phyloP scores from a whole-genome alignment of 2,329 filamentous ascomycete species.

The Fusarium pseudonygamai region DNA sequence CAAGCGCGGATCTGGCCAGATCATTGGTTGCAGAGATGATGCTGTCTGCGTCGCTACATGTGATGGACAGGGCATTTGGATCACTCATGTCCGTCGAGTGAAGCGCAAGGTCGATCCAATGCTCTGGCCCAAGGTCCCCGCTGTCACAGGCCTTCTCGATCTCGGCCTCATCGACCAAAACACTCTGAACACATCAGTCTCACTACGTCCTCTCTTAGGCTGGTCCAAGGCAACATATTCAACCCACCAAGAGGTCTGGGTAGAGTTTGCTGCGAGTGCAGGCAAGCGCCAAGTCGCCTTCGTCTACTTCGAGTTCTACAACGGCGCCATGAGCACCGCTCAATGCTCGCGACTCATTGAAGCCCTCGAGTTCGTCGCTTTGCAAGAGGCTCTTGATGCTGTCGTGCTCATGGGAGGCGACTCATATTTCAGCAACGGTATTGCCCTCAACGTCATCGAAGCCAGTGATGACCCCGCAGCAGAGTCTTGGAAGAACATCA shows the following conservation, averaged over 20 bases:
- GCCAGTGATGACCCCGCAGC: slow-evolving; percentile 11
- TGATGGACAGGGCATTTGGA: slow-evolving; percentile 22
- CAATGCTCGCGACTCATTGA: slow-evolving; percentile 28
- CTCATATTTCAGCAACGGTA: slow-evolving; percentile 33
- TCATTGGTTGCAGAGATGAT: neutral
- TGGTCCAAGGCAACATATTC: neutral
- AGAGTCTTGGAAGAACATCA: slow-evolving; percentile 28
- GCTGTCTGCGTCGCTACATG: slow-evolving; percentile 21
- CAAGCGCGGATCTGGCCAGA: neutral
- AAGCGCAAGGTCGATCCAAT: slow-evolving; percentile 28
- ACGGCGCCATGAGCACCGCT: slow-evolving; percentile 26
- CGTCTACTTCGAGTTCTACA: slow-evolving; percentile 30
- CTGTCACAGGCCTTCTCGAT: slow-evolving; percentile 2
- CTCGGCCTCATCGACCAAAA: neutral
- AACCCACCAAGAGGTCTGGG: slow-evolving; percentile 16
- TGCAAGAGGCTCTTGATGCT: neutral
- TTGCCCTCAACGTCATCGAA: slow-evolving; percentile 32
- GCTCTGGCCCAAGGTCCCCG: slow-evolving; percentile 30
- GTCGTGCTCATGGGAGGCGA: slow-evolving; percentile 26
- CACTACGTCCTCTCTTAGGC: neutral
- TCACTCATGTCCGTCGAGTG: slow-evolving; percentile 20
- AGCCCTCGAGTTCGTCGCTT: slow-evolving; percentile 13
- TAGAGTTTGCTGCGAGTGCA: neutral
- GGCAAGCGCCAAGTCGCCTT: slow-evolving; percentile 9
- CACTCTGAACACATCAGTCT: neutral